Evolutionary conservation across 495 filamentous ascomycete species (phyloP).

Genomic region (Lepraria neglecta): DNA sequence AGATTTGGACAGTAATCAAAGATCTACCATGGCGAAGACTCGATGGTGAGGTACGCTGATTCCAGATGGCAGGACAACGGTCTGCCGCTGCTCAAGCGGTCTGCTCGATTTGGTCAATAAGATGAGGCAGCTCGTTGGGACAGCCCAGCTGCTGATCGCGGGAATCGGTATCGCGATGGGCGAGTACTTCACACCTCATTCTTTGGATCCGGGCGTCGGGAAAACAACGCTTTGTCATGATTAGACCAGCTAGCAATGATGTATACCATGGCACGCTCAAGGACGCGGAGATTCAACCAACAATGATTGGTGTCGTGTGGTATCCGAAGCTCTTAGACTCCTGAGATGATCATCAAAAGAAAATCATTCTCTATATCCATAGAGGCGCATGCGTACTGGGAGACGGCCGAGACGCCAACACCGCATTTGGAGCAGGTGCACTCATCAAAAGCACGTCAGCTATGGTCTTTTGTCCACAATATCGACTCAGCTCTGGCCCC

Average conservation of each 20-base stretch:
- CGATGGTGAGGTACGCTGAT: too few relatives aligned
- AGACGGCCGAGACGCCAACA: background rate
- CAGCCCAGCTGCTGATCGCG: too few relatives aligned
- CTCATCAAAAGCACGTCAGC: background rate
- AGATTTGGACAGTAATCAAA: too few relatives aligned
- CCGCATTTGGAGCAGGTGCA: background rate
- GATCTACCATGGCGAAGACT: too few relatives aligned
- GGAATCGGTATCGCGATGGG: background rate
- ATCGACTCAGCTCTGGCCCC: constrained; percentile 35
- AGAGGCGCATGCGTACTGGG: constrained; percentile 44
- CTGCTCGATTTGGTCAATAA: too few relatives aligned
- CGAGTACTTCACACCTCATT: background rate
- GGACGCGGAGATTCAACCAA: constrained; percentile 29
- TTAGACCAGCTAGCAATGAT: constrained; percentile 23
- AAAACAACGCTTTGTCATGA: constrained; percentile 25
- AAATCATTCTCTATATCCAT: constrained; percentile 46
- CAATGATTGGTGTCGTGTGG: constrained; percentile 36
- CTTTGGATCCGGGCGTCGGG: constrained; percentile 24
- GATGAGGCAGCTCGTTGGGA: too few relatives aligned
- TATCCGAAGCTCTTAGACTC: constrained; percentile 27
- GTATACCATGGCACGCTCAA: constrained; percentile 30
- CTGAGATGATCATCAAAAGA: background rate
- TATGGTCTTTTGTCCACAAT: constrained; percentile 21
- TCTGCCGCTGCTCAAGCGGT: too few relatives aligned
- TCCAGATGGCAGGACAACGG: too few relatives aligned